Percentiles rank a stretch among this genome's conserved stretches.
phyloP scores from a whole-genome alignment of 140 eudicot genomes.

The Oenanthe javanica region DNA sequence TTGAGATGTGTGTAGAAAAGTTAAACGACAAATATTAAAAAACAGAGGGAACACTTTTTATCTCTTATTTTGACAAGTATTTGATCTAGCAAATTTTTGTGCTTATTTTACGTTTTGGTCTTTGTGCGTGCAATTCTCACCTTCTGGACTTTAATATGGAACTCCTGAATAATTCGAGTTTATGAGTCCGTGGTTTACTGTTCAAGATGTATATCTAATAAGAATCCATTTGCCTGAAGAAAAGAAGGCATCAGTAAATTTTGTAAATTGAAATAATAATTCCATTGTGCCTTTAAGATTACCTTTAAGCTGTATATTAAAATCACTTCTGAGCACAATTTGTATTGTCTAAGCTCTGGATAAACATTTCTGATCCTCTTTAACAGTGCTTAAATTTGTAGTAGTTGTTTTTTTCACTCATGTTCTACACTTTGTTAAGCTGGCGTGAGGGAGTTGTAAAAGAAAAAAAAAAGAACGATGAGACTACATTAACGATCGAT shows the following conservation, averaged over 20 bases:
- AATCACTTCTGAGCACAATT: neutral
- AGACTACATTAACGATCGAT: constrained; percentile 52
- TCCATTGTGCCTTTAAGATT: neutral
- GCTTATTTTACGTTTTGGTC: neutral
- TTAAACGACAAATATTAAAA: too few species aligned
- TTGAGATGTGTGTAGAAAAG: neutral
- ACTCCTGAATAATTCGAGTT: neutral
- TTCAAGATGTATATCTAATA: neutral
- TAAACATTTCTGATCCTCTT: neutral
- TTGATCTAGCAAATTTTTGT: neutral
- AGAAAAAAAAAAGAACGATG: constrained; percentile 62
- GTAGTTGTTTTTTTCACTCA: neutral
- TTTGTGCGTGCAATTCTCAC: neutral
- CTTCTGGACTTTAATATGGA: too few species aligned
- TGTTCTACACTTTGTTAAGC: constrained; percentile 29
- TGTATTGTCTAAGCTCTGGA: neutral
- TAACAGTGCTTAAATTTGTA: neutral
- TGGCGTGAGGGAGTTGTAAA: constrained; percentile 88
- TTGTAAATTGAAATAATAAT: neutral
- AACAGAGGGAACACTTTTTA: too few species aligned
- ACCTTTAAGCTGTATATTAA: neutral
- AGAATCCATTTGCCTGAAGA: neutral
- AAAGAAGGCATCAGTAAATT: neutral
- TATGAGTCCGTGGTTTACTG: neutral
- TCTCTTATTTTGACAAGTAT: too few species aligned